Base-by-base conservation (phyloP, 768 basidiomycete species). In the Peribolospora kevripleyi region DNA sequence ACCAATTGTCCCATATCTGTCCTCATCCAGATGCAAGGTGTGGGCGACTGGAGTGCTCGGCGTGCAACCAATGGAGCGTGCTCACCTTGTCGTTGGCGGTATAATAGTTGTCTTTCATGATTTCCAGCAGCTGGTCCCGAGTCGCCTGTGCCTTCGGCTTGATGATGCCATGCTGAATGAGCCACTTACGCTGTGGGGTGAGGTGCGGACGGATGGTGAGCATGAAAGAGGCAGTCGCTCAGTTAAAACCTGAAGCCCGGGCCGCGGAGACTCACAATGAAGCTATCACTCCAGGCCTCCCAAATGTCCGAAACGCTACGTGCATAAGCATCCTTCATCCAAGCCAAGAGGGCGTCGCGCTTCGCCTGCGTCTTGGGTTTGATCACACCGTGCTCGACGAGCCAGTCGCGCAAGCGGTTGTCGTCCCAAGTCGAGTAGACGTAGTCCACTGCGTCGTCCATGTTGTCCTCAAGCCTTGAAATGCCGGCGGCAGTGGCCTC, bases 351-450 rank as follows among this genome's bases (percentile, higher is more conserved):
- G 25, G 25, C 25, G 25, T 25, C 25, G 25, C 25, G 50, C 56
- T 57, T 60, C 11, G 57, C 57, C 5, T 56, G 50, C 42, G 43
- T 41, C 51, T 52, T 43, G 7, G 52, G 51, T 11, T 84, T 85
- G 69, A 87, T 66, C 59, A 83, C 63, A 25, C 72, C 73, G 64
- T 83, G 79, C 41, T 78, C 65, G 58, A 88, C 75, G 51, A 93
- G 78, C 84, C 84, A 95, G 39, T 69, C 61, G 60, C 78, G 78
- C 61, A 87, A 67, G 56, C 85, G 74, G 6, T 76, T 79, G 54
- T 91, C 85, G 53, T 76, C 72, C 88, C 88, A 91, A 0, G 81
- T 76, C 0, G 82, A 85, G 66, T 82, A 91, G 13, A 88, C 69
- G 61, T 87, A 90, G 65, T 95, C 88, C 65, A 79, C 84, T 40